phyloP scores from a whole-genome alignment of 1,284 basidiomycete species.

The Puccinia hordei region DNA sequence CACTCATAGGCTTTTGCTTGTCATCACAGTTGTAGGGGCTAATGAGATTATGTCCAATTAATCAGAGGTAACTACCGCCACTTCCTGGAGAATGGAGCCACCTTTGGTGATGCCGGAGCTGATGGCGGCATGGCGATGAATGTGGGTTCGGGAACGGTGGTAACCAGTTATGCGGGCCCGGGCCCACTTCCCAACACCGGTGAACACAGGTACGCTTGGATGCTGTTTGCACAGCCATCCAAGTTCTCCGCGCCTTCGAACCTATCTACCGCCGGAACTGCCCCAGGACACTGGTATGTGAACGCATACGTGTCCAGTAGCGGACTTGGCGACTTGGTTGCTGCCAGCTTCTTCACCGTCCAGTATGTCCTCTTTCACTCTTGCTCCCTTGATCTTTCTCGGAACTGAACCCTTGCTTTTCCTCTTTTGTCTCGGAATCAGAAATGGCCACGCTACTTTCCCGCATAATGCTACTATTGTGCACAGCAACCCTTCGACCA shows the following conservation, averaged over 20 bases:
- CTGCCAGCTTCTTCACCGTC: slow-evolving; percentile 37
- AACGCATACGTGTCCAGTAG: slow-evolving; percentile 26
- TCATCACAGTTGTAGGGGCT: no score
- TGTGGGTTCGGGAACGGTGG: slow-evolving; percentile 4
- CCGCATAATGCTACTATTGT: slow-evolving; percentile 14
- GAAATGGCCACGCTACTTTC: slow-evolving; percentile 26
- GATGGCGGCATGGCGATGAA: slow-evolving; percentile 12
- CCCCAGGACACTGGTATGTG: slow-evolving; percentile 36
- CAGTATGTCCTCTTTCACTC: neutral
- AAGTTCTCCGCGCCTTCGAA: slow-evolving; percentile 15
- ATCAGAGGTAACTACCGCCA: slow-evolving; percentile 33
- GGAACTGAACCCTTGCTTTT: no score
- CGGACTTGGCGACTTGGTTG: slow-evolving; percentile 28
- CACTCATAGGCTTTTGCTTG: neutral
- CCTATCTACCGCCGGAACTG: slow-evolving; percentile 1
- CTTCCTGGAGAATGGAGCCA: slow-evolving; percentile 35
- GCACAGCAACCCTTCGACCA: neutral
- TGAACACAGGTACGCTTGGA: slow-evolving; percentile 32
- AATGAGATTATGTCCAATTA: no score
- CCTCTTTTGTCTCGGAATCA: neutral
- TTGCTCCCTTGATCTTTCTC: neutral
- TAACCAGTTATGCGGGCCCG: slow-evolving; percentile 32
- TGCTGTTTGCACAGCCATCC: slow-evolving; percentile 13
- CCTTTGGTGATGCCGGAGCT: slow-evolving; percentile 10
- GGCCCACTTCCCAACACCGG: slow-evolving; percentile 19